Evolutionary conservation across 2,329 filamentous ascomycete species (phyloP).

Genomic region (Hymenoscyphus scutula): DNA sequence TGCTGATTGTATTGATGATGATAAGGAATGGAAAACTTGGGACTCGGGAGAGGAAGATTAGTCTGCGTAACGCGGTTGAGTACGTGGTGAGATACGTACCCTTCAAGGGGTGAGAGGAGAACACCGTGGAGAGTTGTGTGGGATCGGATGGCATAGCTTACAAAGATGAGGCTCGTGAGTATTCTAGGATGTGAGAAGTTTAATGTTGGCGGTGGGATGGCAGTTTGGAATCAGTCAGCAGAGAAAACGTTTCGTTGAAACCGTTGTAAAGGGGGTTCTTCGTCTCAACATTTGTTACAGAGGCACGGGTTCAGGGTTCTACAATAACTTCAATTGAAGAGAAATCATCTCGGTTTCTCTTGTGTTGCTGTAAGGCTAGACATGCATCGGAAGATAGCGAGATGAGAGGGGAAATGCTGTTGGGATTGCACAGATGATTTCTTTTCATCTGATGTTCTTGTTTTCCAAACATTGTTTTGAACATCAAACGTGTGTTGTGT

Average conservation of each 20-base stretch:
- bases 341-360: not conserved
- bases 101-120: too few species aligned
- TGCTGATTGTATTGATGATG: conserved; percentile 6
- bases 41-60: not conserved
- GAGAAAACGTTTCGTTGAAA: not conserved
- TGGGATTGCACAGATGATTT: conserved; percentile 7
- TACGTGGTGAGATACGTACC: not conserved
- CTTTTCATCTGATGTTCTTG: conserved; percentile 13
- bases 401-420: conserved; percentile 6
- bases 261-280: not conserved
- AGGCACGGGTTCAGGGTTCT: not conserved
- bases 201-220: not conserved
- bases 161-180: not conserved
- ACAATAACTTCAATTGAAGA: not conserved
- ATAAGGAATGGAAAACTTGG: not conserved
- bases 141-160: not conserved
- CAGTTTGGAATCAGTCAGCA: not conserved
- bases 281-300: not conserved
- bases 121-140: not conserved
- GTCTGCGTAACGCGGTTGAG: conserved; percentile 2
- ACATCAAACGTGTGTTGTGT: conserved; percentile 15
- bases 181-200: not conserved
- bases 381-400: not conserved
- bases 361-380: conserved; percentile 1
- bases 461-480: conserved; percentile 13